Evolutionary conservation across 352 stramenopile genomes (phyloP).

Genomic region (Ochromonadaceae sp.): DNA sequence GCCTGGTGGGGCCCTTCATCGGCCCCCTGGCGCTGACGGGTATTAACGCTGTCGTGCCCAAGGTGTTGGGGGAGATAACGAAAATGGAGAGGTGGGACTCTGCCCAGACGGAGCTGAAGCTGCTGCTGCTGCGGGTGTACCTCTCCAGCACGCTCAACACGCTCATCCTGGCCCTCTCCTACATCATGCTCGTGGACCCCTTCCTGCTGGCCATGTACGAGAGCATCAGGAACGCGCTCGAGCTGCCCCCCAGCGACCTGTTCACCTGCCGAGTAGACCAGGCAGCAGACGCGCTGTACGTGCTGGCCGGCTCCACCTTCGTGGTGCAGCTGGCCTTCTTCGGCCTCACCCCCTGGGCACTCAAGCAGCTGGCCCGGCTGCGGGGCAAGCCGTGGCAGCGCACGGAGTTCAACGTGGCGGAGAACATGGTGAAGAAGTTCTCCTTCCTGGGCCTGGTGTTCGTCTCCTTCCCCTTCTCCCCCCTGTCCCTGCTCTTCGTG

Average conservation of each 20-base stretch:
- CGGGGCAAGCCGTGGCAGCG: neutral
- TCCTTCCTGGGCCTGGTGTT: neutral
- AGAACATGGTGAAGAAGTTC: conserved; percentile 5
- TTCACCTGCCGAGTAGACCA: too few species aligned
- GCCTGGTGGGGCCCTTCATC: neutral
- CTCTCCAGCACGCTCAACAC: neutral
- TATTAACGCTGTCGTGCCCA: neutral
- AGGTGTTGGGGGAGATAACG: neutral
- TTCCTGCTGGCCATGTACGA: neutral
- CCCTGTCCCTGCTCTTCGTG: neutral
- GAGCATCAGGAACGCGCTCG: too few species aligned
- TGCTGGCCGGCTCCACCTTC: neutral
- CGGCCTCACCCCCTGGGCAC: neutral
- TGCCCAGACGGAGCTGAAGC: neutral
- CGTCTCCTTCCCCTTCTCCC: neutral
- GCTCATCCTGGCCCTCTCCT: neutral
- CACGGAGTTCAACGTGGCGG: neutral
- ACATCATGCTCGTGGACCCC: neutral
- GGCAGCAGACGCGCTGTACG: neutral
- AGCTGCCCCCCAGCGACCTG: too few species aligned
- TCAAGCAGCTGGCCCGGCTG: too few species aligned
- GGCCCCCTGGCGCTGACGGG: neutral
- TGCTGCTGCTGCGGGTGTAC: neutral
- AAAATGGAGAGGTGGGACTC: conserved; percentile 3
- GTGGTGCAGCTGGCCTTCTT: neutral